Evolutionary conservation across 129 eudicot genomes (phyloP).

Genomic region (Escallonia rubra): DNA sequence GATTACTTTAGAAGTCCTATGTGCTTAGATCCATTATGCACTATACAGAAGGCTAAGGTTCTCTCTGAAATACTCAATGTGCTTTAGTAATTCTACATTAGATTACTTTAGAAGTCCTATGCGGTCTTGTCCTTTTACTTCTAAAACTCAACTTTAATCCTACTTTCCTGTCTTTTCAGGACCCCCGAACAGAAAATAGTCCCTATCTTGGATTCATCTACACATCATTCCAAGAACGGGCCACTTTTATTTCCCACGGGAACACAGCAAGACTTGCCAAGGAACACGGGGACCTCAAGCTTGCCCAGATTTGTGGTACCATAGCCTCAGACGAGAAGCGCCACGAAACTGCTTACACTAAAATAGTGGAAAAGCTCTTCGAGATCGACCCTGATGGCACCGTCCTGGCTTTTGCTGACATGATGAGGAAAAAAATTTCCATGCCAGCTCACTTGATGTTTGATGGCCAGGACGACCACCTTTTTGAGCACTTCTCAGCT

Average conservation of each 20-base stretch:
- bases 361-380: conserved; percentile 79
- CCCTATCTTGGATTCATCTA: conserved; percentile 87
- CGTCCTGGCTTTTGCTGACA: conserved; percentile 74
- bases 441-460: conserved; percentile 99
- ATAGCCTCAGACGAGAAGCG: conserved; percentile 95
- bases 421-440: conserved; percentile 87
- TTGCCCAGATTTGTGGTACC: conserved; percentile 83
- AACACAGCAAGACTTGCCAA: conserved; percentile 90
- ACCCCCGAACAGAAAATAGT: conserved; percentile 80
- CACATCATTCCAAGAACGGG: conserved; percentile 92
- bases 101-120: too few relatives aligned
- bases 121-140: too few relatives aligned
- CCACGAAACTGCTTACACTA: conserved; percentile 91
- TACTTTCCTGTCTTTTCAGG: conserved; percentile 33
- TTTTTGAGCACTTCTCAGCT: conserved; percentile 75
- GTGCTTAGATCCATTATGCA: too few relatives aligned
- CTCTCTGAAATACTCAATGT: not conserved
- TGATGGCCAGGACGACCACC: conserved; percentile 75
- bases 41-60: too few relatives aligned
- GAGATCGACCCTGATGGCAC: conserved; percentile 92
- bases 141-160: not conserved
- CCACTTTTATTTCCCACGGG: conserved; percentile 83
- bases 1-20: too few relatives aligned
- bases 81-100: too few relatives aligned
- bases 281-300: conserved; percentile 61